These are phyloP conservation scores for Colletotrichum kahawae DNA, from an alignment of 2,329 filamentous ascomycete genomes.

Conservation along the genomic window DNA sequence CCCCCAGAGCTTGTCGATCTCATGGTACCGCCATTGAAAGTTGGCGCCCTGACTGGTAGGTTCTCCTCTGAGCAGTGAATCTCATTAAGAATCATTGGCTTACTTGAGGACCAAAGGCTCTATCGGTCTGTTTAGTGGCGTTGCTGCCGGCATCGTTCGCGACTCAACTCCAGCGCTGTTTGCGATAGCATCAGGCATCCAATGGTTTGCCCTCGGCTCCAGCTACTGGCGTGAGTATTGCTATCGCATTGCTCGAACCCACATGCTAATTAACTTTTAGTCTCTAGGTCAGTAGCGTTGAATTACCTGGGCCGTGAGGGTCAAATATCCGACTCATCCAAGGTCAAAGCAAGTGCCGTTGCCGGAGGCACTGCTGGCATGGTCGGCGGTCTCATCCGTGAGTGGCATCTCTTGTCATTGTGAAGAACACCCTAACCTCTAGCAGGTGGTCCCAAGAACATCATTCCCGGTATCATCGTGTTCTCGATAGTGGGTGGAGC, in stretches of 20 bases:
- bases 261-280: constrained; percentile 36
- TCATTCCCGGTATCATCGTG: constrained; percentile 55
- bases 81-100: not conserved
- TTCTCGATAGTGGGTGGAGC: constrained; percentile 49
- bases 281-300: constrained; percentile 51
- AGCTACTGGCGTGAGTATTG: constrained; percentile 73
- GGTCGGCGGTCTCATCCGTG: constrained; percentile 61
- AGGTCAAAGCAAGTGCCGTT: constrained; percentile 69
- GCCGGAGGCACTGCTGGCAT: constrained; percentile 74
- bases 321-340: constrained; percentile 61
- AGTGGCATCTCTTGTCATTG: constrained; percentile 28
- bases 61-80: not conserved
- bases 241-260: not conserved
- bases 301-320: constrained; percentile 55
- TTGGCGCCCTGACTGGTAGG: constrained; percentile 65
- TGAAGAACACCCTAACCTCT: constrained; percentile 8
- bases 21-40: constrained; percentile 57
- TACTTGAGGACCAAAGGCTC: constrained; percentile 50
- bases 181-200: constrained; percentile 73
- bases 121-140: constrained; percentile 68
- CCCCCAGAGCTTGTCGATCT: constrained; percentile 50
- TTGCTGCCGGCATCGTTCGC: constrained; percentile 73
- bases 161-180: constrained; percentile 73
- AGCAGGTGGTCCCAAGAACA: constrained; percentile 56
- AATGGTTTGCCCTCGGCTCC: constrained; percentile 81